A percentile compares a stretch with the other conserved stretches of the same genome.
phyloP scores from a whole-genome alignment of 495 filamentous ascomycete species.

The Cercophora samala region DNA sequence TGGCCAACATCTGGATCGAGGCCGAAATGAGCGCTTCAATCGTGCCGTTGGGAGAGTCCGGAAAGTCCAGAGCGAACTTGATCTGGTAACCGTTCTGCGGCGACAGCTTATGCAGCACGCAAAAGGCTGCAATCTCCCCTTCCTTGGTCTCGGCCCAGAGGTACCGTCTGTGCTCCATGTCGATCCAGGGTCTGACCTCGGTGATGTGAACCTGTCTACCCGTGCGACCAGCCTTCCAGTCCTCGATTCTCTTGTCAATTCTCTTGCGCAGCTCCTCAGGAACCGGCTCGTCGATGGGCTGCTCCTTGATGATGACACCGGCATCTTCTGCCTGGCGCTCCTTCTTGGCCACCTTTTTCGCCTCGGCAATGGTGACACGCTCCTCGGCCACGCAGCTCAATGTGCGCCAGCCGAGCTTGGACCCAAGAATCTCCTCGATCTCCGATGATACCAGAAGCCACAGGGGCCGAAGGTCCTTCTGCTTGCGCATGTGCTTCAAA shows the following conservation, averaged over 20 bases:
- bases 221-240: conserved; percentile 77
- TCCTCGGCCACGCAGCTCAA: conserved; percentile 82
- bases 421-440: conserved; percentile 69
- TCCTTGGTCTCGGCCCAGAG: conserved; percentile 67
- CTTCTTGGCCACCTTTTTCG: conserved; percentile 59
- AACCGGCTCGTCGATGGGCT: conserved; percentile 57
- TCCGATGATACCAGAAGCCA: conserved; percentile 71
- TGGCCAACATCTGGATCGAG: conserved; percentile 66
- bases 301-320: conserved; percentile 67
- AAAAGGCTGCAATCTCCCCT: conserved; percentile 66
- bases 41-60: conserved; percentile 68
- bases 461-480: conserved; percentile 69
- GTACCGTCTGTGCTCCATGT: conserved; percentile 74
- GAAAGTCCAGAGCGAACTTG: conserved; percentile 86
- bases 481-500: conserved; percentile 66
- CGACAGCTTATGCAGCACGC: conserved; percentile 69
- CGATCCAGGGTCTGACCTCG: conserved; percentile 77
- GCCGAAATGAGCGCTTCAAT: conserved; percentile 77
- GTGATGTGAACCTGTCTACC: conserved; percentile 82
- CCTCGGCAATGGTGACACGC: conserved; percentile 67
- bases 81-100: conserved; percentile 79
- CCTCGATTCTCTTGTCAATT: conserved; percentile 65
- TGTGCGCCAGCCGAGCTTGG: conserved; percentile 76
- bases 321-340: conserved; percentile 72
- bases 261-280: conserved; percentile 60